A percentile compares a stretch with the other conserved stretches of the same genome.
Conservation (phyloP, 108 stramenopile genomes). For the Cyclotella baltica region DNA sequence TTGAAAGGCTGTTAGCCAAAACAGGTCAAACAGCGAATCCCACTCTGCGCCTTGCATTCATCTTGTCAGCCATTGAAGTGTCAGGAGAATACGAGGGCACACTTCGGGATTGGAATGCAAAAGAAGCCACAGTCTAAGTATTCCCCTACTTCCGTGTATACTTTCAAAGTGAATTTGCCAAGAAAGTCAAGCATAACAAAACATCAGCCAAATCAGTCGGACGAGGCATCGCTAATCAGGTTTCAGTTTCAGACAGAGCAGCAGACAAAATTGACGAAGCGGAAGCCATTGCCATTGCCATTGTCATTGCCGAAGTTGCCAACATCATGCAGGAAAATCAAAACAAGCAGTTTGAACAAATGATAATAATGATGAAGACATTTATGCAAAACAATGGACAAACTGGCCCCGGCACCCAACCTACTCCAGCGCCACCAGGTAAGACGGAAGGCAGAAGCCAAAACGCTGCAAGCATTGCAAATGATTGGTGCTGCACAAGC, state of each 20-base stretch:
- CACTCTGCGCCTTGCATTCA: neutral
- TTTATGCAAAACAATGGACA: neutral
- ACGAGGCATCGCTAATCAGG: neutral
- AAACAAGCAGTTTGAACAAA: slow-evolving; percentile 6
- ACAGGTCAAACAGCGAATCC: no score
- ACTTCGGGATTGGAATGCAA: neutral
- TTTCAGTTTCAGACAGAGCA: neutral
- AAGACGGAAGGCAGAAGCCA: no score
- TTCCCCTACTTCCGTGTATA: neutral
- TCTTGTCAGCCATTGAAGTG: no score
- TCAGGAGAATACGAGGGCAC: neutral
- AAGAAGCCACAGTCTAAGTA: neutral
- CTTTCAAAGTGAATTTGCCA: neutral
- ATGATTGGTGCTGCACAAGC: no score
- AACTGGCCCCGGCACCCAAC: neutral
- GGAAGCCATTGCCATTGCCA: neutral
- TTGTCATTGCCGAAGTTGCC: slow-evolving; percentile 11
- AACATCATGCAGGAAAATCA: slow-evolving; percentile 2
- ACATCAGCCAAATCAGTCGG: neutral
- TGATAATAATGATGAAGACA: slow-evolving; percentile 16
- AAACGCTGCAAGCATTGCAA: slow-evolving; percentile 10
- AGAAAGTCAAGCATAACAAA: neutral
- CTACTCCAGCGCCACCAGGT: no score
- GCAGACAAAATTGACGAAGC: no score
- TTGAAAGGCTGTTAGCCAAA: no score